These are phyloP conservation scores for Colletotrichum plurivorum DNA, from an alignment of 2,329 filamentous ascomycete species.

Conservation along the genomic window DNA sequence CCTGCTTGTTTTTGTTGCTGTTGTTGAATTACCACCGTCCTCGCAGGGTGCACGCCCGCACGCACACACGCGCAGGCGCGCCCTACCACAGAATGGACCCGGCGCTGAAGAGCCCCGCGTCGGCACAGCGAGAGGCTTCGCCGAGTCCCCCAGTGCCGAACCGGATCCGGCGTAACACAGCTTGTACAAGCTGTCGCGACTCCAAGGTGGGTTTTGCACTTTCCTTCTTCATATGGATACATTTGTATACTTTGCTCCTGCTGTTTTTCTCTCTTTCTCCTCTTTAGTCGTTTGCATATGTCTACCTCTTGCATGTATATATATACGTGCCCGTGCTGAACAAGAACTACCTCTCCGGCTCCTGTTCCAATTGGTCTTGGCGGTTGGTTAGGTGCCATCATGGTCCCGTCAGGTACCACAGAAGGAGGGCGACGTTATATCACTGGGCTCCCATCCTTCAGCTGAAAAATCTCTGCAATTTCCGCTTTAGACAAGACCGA, in stretches of 20 bases:
- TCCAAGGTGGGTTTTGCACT: constrained; percentile 51
- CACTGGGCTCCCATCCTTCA: neutral
- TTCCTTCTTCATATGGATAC: neutral
- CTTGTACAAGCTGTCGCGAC: constrained; percentile 50
- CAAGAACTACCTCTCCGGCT: neutral
- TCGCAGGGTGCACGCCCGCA: constrained; percentile 22
- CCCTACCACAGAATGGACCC: constrained; percentile 23
- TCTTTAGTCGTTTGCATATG: neutral
- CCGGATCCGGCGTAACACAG: constrained; percentile 49
- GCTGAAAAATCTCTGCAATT: neutral
- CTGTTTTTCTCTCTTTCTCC: no score
- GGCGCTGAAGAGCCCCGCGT: constrained; percentile 37
- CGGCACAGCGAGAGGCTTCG: constrained; percentile 30
- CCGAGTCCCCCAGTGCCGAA: constrained; percentile 40
- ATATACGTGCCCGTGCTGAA: constrained; percentile 5
- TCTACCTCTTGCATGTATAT: neutral
- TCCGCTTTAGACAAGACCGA: neutral
- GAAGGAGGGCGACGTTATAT: neutral
- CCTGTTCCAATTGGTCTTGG: constrained; percentile 29
- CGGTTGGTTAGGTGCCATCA: neutral
- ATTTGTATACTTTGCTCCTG: neutral
- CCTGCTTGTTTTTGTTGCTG: neutral
- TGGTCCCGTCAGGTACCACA: constrained; percentile 10
- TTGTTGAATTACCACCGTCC: neutral
- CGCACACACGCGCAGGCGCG: constrained; percentile 19